Evolutionary conservation across 768 basidiomycete species (phyloP).

Genomic region (Lactarius deliciosus): DNA sequence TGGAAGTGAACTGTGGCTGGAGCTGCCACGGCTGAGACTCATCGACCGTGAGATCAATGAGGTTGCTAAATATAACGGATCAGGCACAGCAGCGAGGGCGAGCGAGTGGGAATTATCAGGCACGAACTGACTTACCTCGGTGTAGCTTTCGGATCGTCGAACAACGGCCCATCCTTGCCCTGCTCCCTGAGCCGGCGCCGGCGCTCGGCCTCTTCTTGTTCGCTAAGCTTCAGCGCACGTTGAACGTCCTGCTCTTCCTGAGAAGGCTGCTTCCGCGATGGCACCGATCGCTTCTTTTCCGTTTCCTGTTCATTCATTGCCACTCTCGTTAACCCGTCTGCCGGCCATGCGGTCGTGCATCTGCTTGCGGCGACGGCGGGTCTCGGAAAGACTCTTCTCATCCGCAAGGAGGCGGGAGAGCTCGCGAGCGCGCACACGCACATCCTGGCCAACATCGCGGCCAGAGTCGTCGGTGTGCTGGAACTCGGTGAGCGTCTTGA

Average conservation of each 20-base stretch:
- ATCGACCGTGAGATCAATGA: conserved; percentile 25
- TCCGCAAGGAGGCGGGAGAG: conserved; percentile 90
- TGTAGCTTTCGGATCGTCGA: conserved; percentile 65
- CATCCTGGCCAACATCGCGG: conserved; percentile 93
- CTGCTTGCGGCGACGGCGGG: conserved; percentile 70
- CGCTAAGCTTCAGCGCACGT: conserved; percentile 80
- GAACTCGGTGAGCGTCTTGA: conserved; percentile 98
- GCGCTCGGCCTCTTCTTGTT: conserved; percentile 82
- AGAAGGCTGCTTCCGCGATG: conserved; percentile 33
- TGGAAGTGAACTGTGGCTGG: conserved; percentile 30
- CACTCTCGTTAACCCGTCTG: conserved; percentile 37
- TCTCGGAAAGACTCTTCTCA: conserved; percentile 71
- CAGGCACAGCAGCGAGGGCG: conserved; percentile 7
- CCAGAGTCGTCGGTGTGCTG: conserved; percentile 91
- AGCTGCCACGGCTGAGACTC: conserved; percentile 31
- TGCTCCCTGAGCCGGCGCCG: conserved; percentile 60
- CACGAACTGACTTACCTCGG: conserved; percentile 49
- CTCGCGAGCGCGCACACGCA: conserved; percentile 94
- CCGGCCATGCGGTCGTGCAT: conserved; percentile 92
- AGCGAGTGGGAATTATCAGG: conserved; percentile 32
- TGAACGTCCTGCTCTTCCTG: conserved; percentile 78
- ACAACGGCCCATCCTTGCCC: conserved; percentile 66
- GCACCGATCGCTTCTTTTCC: conserved; percentile 3
- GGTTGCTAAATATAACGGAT: conserved; percentile 8
- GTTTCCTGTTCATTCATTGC: conserved; percentile 35